These are phyloP conservation scores for Saitozyma sp. DNA, from an alignment of 768 basidiomycete species.

Conservation along the genomic window DNA sequence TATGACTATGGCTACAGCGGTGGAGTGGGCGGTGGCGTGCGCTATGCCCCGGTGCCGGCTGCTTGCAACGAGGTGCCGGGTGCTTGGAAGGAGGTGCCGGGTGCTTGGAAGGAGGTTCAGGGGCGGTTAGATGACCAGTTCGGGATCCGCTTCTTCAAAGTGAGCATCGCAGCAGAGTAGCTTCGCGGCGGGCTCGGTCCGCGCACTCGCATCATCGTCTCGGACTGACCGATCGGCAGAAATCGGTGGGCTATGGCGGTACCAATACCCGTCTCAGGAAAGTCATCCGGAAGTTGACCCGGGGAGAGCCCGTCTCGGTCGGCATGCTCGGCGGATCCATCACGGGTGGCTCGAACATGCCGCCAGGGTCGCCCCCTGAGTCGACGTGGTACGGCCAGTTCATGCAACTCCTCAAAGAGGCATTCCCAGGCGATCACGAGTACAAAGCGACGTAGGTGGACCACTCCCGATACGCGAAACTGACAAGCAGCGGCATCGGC, in stretches of 20 bases:
- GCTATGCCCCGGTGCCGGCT: too few relatives aligned
- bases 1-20: too few relatives aligned
- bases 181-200: background rate
- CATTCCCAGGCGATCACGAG: background rate
- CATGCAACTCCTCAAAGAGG: background rate
- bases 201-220: background rate
- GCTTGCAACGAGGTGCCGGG: too few relatives aligned
- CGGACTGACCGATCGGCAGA: background rate
- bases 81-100: too few relatives aligned
- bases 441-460: background rate
- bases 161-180: too few relatives aligned
- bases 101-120: too few relatives aligned
- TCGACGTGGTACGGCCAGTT: background rate
- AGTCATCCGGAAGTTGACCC: background rate
- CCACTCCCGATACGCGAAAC: background rate
- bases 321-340: background rate
- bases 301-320: background rate
- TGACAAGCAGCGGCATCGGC: background rate
- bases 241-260: background rate
- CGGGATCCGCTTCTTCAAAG: background rate
- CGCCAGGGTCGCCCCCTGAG: background rate
- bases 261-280: background rate
- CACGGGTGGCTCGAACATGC: background rate
- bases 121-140: background rate
- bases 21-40: too few relatives aligned